These are phyloP conservation scores for Rhizoctonia solani DNA, from an alignment of 1,284 basidiomycete genomes.

Conservation along the genomic window DNA sequence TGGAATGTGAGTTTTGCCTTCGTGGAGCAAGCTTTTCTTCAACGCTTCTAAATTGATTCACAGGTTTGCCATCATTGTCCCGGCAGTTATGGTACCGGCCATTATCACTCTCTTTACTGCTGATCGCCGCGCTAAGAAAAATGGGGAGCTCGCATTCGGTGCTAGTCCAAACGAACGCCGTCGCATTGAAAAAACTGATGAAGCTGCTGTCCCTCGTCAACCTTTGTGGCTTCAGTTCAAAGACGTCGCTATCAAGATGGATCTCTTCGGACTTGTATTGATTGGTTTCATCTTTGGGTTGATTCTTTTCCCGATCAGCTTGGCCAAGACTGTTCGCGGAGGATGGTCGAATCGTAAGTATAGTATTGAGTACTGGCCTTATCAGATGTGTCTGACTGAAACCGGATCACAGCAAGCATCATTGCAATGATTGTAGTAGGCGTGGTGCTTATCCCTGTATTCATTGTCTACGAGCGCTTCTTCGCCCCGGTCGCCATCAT, in stretches of 20 bases:
- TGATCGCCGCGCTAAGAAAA: conserved; percentile 44
- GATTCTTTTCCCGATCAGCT: conserved; percentile 48
- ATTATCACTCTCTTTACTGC: conserved; percentile 47
- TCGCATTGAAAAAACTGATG: conserved; percentile 10
- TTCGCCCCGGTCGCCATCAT: conserved; percentile 48
- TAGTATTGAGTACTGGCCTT: not conserved
- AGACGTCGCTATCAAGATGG: conserved; percentile 44
- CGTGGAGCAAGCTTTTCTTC: not conserved
- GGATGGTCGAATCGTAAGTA: conserved; percentile 46
- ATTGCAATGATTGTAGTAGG: conserved; percentile 51
- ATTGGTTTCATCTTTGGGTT: conserved; percentile 46
- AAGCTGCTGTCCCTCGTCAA: conserved; percentile 39
- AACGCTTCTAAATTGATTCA: not conserved
- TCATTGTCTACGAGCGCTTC: conserved; percentile 47
- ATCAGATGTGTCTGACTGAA: not conserved
- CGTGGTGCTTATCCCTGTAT: conserved; percentile 46
- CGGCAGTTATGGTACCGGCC: conserved; percentile 41
- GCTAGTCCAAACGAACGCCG: conserved; percentile 36
- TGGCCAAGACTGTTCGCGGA: conserved; percentile 43
- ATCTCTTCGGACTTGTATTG: conserved; percentile 47
- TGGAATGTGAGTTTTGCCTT: conserved; percentile 28
- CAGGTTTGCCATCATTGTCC: conserved; percentile 42
- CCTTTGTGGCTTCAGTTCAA: conserved; percentile 38
- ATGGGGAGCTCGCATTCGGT: conserved; percentile 41
- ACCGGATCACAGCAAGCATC: conserved; percentile 43